Evolutionary conservation across 495 filamentous ascomycete species (phyloP).

Genomic region (Neurospora terricola): DNA sequence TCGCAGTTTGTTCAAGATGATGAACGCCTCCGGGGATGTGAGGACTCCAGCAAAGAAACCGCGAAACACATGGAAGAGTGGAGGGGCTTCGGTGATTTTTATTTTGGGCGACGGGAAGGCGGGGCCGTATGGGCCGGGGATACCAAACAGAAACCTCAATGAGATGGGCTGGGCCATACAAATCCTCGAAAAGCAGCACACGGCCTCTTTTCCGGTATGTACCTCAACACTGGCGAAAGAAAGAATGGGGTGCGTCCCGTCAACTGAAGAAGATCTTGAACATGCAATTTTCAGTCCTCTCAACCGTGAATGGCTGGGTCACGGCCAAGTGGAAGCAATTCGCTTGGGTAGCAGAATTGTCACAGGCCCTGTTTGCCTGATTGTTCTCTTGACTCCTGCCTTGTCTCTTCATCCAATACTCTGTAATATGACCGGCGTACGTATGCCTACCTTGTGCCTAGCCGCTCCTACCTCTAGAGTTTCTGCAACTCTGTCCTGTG

Average conservation of each 20-base stretch:
- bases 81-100: constrained; percentile 12
- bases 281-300: not conserved
- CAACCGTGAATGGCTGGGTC: not conserved
- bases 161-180: not conserved
- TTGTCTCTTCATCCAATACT: not conserved
- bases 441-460: not conserved
- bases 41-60: constrained; percentile 3
- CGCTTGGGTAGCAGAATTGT: not conserved
- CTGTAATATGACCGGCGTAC: not conserved
- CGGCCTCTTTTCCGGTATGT: not conserved
- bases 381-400: not conserved
- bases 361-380: not conserved
- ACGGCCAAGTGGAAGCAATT: not conserved
- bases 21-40: not conserved
- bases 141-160: not conserved
- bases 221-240: not conserved
- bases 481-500: not conserved
- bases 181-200: not conserved
- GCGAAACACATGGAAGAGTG: constrained; percentile 11
- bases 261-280: not conserved
- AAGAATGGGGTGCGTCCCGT: not conserved
- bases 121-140: constrained; percentile 1
- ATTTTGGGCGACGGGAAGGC: constrained; percentile 4
- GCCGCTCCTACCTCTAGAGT: not conserved
- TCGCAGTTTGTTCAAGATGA: not conserved